A percentile compares a stretch with the other conserved stretches of the same genome.
Evolutionary conservation across 306 rosid genomes (phyloP).

Genomic region (Betula pendula): DNA sequence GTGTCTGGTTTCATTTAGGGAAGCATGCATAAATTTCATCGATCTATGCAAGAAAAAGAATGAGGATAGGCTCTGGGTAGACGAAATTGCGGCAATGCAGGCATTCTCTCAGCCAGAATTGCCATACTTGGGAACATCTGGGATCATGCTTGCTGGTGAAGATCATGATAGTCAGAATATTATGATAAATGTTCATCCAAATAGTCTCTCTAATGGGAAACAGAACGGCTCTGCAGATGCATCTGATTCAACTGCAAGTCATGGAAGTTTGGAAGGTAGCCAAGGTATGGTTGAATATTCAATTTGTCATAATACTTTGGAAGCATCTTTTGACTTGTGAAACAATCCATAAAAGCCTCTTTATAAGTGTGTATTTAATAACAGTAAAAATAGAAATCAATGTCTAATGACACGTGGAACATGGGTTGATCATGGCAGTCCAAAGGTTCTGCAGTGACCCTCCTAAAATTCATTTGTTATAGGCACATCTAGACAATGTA

Average conservation of each 20-base stretch:
- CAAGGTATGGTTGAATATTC: conserved; percentile 58
- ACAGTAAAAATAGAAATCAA: not conserved
- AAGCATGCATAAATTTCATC: conserved; percentile 85
- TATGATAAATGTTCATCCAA: conserved; percentile 33
- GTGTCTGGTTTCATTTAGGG: conserved; percentile 50
- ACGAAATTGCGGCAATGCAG: conserved; percentile 97
- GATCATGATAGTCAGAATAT: conserved; percentile 49
- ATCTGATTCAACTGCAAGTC: conserved; percentile 76
- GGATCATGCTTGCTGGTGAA: conserved; percentile 90
- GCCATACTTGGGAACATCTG: conserved; percentile 77
- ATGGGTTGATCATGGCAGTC: not conserved
- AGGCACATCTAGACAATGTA: not conserved
- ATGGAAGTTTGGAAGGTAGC: conserved; percentile 71
- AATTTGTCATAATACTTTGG: not conserved
- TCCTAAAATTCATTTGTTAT: not conserved
- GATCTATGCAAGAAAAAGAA: conserved; percentile 91
- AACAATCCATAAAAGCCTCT: not conserved
- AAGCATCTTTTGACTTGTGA: not conserved
- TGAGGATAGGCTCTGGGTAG: conserved; percentile 90
- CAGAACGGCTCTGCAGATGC: conserved; percentile 50
- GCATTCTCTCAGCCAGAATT: conserved; percentile 64
- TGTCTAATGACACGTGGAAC: not conserved
- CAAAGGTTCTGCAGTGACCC: not conserved
- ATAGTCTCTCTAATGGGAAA: conserved; percentile 35
- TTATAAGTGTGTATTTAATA: not conserved